Percentiles rank a stretch among this genome's conserved stretches.
phyloP scores from a whole-genome alignment of 768 basidiomycete species.

The Russula sp. region DNA sequence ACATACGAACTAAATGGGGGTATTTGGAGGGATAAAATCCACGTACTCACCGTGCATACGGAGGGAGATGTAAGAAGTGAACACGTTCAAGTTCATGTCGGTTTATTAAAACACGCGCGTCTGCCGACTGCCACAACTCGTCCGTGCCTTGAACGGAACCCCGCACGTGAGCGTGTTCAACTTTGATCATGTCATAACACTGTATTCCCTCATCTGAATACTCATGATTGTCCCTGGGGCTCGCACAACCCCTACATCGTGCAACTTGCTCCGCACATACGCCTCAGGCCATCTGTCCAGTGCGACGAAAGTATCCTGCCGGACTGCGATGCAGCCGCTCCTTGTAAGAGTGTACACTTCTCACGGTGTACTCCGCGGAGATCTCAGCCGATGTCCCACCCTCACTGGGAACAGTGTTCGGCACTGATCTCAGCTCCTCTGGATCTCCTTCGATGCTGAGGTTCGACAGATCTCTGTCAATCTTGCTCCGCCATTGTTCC shows the following conservation, averaged over 20 bases:
- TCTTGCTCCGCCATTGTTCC: not conserved
- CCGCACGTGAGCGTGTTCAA: conserved; percentile 8
- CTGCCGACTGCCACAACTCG: not conserved
- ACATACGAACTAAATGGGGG: too few species aligned
- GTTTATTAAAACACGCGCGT: not conserved
- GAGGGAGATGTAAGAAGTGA: not conserved
- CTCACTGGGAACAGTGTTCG: not conserved
- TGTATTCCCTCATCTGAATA: not conserved
- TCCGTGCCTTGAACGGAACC: conserved; percentile 4
- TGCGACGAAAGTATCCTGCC: conserved; percentile 15
- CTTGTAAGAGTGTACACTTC: conserved; percentile 5
- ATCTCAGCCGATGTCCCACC: conserved; percentile 12
- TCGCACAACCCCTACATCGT: too few species aligned
- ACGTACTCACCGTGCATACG: not conserved
- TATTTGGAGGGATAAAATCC: not conserved
- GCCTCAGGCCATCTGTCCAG: not conserved
- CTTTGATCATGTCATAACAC: not conserved
- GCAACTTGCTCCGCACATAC: too few species aligned
- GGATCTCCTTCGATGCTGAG: not conserved
- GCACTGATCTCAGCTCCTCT: conserved; percentile 2
- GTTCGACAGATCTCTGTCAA: not conserved
- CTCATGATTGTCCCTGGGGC: too few species aligned
- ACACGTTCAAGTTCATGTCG: not conserved
- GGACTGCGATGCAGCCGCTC: conserved; percentile 13
- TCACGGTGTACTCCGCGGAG: conserved; percentile 13